Evolutionary conservation across 2,329 filamentous ascomycete species (phyloP), one percentile per base, ranked within the genome.

Genomic region (Lachnellula occidentalis): DNA sequence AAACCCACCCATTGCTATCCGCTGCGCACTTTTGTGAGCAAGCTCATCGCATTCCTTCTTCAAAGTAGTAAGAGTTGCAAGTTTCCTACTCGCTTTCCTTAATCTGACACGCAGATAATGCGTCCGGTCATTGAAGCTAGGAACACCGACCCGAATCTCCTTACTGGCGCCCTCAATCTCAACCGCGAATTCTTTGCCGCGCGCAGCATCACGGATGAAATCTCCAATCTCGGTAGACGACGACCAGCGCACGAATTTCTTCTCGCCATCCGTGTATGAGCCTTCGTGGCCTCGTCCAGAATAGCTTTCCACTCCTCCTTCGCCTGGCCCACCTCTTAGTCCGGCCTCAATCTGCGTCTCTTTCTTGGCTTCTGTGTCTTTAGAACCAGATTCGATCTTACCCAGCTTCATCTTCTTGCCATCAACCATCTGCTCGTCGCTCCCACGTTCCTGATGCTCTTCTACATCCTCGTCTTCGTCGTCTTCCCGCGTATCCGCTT

Each of bases 141-240:
- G 92, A 9, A 96, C 91, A 0, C 83, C 85, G 6, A 96, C 86
- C 15, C 83, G 80, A 61, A 96, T 86, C 62, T 90, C 83, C 1
- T 77, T 69, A 0, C 78, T 74, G 0, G 78, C 76, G 0, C 89
- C 89, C 67, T 95, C 87, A 54, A 96, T 89, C 51, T 87, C 82
- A 43, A 96, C 84, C 3, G 87, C 83, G 67, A 96, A 96, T 67
- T 95, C 90, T 52, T 88, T 83, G 0, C 88, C 89, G 3, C 89
- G 78, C 0, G 91, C 89, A 0, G 92, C 91, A 67, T 96, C 92
- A 8, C 90, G 84, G 61, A 96, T 94, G 67, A 96, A 96, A 72
- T 96, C 92, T 9, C 92, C 92, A 34, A 96, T 87, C 69, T 96
- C 92, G 1, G 92, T 96, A 31, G 86, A 89, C 42, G 85, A 83